These are phyloP conservation scores for Cladosporium sphaerospermum DNA, from an alignment of 2,329 filamentous ascomycete genomes.

Conservation along the genomic window DNA sequence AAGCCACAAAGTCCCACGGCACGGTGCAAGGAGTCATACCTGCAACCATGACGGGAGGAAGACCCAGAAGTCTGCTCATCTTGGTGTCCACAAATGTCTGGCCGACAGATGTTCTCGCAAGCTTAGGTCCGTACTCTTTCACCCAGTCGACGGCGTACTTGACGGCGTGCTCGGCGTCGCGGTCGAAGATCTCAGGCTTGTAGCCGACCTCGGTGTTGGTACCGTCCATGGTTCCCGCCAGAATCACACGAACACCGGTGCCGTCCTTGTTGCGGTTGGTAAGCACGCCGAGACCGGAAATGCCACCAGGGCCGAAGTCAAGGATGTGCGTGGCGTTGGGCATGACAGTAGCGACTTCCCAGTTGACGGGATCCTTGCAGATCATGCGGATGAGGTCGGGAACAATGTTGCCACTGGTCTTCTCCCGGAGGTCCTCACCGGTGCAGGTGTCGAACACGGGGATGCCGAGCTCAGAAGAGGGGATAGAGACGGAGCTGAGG, in stretches of 20 bases:
- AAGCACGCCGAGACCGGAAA: slow-evolving; percentile 89
- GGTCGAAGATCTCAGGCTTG: slow-evolving; percentile 95
- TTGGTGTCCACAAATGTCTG: slow-evolving; percentile 94
- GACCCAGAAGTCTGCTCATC: slow-evolving; percentile 79
- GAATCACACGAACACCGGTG: slow-evolving; percentile 90
- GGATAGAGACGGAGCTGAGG: slow-evolving; percentile 72
- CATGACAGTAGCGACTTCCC: slow-evolving; percentile 93
- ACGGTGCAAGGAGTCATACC: slow-evolving; percentile 92
- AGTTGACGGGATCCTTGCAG: slow-evolving; percentile 87
- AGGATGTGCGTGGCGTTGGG: slow-evolving; percentile 86
- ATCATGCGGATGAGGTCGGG: slow-evolving; percentile 86
- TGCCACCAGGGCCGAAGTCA: slow-evolving; percentile 94
- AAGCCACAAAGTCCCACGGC: slow-evolving; percentile 84
- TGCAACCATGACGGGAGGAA: slow-evolving; percentile 82
- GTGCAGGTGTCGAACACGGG: slow-evolving; percentile 87
- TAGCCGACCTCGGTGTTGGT: slow-evolving; percentile 89
- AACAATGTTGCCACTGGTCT: slow-evolving; percentile 66
- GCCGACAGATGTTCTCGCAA: slow-evolving; percentile 83
- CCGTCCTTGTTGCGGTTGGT: slow-evolving; percentile 99
- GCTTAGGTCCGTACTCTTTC: slow-evolving; percentile 87
- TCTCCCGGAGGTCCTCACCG: slow-evolving; percentile 71
- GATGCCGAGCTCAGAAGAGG: slow-evolving; percentile 67
- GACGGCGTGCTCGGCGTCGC: slow-evolving; percentile 89
- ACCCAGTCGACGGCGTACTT: slow-evolving; percentile 97
- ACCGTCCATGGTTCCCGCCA: slow-evolving; percentile 88